phyloP scores from a whole-genome alignment of 495 filamentous ascomycete species.

The Neurospora hispaniola region DNA sequence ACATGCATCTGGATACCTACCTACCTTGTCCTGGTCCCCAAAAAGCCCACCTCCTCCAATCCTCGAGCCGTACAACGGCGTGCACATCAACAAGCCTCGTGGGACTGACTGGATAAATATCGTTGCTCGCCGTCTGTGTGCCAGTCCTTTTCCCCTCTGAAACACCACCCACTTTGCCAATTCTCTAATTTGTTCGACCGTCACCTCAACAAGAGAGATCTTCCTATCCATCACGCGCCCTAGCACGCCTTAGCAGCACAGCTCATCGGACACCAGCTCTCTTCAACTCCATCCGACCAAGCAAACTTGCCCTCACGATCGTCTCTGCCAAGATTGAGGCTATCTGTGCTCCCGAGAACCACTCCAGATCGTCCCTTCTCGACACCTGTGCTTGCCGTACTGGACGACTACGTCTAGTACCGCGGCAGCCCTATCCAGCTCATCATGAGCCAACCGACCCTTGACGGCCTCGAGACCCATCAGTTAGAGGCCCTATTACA shows the following conservation, averaged over 20 bases:
- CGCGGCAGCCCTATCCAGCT: background rate
- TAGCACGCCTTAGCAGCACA: background rate
- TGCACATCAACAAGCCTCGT: constrained; percentile 19
- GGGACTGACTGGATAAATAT: constrained; percentile 22
- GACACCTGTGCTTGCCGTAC: background rate
- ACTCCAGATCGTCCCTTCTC: background rate
- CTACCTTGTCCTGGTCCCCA: background rate
- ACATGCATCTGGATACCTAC: background rate
- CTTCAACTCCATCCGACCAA: background rate
- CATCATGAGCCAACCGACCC: constrained; percentile 16
- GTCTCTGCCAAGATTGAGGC: background rate
- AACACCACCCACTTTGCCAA: constrained; percentile 17
- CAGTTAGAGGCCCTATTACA: constrained; percentile 10
- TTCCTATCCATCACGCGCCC: constrained; percentile 10
- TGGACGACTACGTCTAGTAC: background rate
- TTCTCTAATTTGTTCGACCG: constrained; percentile 6
- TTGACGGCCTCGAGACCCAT: constrained; percentile 2
- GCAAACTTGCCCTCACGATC: background rate
- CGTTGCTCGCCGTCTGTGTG: constrained; percentile 12
- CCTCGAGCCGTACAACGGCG: constrained; percentile 10
- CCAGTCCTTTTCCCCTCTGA: constrained; percentile 13
- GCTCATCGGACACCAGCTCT: background rate
- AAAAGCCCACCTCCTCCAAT: background rate
- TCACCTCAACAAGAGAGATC: constrained; percentile 1
- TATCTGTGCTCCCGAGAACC: background rate